A percentile compares a stretch with the other conserved stretches of the same genome.
These are phyloP conservation scores for Pseudozyma flocculosa DNA, from an alignment of 1,284 basidiomycete species.

Conservation along the genomic window DNA sequence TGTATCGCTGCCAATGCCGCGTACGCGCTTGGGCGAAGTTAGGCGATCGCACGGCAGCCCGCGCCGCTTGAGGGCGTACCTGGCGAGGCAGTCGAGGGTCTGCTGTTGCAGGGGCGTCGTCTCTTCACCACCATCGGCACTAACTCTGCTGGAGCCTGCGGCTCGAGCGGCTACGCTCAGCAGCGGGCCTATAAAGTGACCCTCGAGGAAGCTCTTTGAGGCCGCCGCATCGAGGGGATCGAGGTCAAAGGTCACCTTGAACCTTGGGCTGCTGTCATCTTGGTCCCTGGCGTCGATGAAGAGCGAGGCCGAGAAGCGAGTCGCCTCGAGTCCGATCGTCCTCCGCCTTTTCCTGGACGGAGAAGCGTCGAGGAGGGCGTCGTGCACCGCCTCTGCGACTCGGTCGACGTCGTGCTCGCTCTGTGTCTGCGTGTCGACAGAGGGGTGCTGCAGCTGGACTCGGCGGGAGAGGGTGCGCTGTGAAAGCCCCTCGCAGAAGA, in stretches of 20 bases:
- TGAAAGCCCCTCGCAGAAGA: slow-evolving; percentile 19
- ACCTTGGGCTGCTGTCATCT: neutral
- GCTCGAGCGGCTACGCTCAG: too few species aligned
- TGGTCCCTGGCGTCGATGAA: slow-evolving; percentile 12
- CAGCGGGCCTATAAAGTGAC: too few species aligned
- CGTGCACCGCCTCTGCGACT: slow-evolving; percentile 6
- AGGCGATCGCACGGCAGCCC: too few species aligned
- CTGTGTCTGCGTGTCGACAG: neutral
- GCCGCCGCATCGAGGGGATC: slow-evolving; percentile 10
- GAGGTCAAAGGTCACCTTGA: slow-evolving; percentile 23
- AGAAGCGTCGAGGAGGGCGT: slow-evolving; percentile 1
- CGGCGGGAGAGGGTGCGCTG: slow-evolving; percentile 19
- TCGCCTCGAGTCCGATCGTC: slow-evolving; percentile 7
- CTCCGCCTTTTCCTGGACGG: neutral
- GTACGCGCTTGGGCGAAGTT: too few species aligned
- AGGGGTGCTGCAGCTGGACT: neutral
- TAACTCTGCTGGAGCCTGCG: too few species aligned
- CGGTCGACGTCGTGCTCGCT: neutral
- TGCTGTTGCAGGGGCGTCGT: too few species aligned
- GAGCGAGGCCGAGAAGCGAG: slow-evolving; percentile 16
- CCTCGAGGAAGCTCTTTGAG: too few species aligned
- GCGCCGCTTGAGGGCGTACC: too few species aligned
- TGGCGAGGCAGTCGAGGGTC: too few species aligned
- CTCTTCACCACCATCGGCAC: too few species aligned
- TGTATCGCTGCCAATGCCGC: too few species aligned